These are phyloP conservation scores for Balansia obtecta DNA, from an alignment of 2,329 filamentous ascomycete species.

Conservation along the genomic window DNA sequence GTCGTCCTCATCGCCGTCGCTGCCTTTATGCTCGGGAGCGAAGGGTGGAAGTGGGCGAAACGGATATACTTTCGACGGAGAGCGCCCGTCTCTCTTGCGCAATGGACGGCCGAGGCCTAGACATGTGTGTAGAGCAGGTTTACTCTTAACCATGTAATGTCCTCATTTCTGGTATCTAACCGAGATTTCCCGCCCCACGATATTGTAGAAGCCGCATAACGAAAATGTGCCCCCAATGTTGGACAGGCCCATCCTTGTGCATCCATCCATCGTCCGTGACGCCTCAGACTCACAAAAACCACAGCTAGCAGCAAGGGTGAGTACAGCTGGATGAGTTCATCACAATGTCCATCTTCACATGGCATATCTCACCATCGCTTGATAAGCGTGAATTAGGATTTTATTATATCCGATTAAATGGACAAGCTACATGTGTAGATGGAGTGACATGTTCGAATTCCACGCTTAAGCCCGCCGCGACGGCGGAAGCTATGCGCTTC, in stretches of 20 bases:
- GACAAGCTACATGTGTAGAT: not conserved
- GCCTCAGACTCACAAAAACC: no score
- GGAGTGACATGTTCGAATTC: not conserved
- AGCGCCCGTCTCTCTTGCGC: not conserved
- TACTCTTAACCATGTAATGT: no score
- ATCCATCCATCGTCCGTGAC: no score
- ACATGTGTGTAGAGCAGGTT: no score
- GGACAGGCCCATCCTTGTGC: no score
- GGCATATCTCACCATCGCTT: not conserved
- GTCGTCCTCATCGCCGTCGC: constrained; percentile 49
- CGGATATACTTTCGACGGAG: constrained; percentile 35
- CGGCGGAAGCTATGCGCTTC: not conserved
- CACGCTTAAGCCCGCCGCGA: not conserved
- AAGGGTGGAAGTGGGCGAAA: constrained; percentile 57
- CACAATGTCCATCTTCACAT: not conserved
- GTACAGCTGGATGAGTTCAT: no score
- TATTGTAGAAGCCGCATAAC: no score
- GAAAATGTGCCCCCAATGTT: no score
- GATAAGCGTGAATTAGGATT: not conserved
- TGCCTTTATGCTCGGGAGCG: constrained; percentile 52
- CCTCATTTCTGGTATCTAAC: no score
- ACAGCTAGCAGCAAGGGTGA: no score
- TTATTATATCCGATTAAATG: not conserved
- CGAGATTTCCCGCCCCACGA: no score
- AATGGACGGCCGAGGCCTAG: not conserved